Evolutionary conservation across 1,139 yeast genomes (phyloP), one percentile per base, ranked within the genome.

Genomic region (Sugiyamaella castrensis): DNA sequence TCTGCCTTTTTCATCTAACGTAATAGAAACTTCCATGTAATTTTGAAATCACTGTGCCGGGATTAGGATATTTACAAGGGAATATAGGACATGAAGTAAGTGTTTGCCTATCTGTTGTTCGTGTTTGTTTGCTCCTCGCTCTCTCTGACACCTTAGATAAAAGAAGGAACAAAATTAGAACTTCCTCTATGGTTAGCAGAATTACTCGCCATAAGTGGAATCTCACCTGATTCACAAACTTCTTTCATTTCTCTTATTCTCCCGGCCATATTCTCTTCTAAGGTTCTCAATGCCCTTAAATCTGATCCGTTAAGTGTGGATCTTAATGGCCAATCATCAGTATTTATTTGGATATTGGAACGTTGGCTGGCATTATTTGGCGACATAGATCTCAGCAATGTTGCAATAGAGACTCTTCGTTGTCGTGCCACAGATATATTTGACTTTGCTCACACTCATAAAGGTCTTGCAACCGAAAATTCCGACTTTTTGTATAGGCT

Each of bases 171-270:
- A 1, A 82, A 82, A 60, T 64, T 88, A 4, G 94, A 87, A 52
- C 72, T 92, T 37, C 98, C 98, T 1, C 67, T 89, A 31, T 92
- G 98, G 98, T 69, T 92, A 41, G 95, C 96, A 0, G 83, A 82
- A 55, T 77, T 86, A 4, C 69, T 92, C 37, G 96, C 95, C 5
- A 65, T 59, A 8, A 61, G 58, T 34, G 65, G 63, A 8, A 59
- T 63, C 13, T 60, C 67, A 10, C 65, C 65, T 8, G 68, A 66
- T 19, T 70, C 71, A 9, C 68, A 75, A 8, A 71, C 72, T 10
- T 79, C 87, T n/a, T 84, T 88, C 58, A 71, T 89, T 3, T 82
- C 82, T 43, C 70, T 89, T 43, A 66, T 80, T 24, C 80, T 79
- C 43, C 96, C 97, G 0, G 85, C 81, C 2, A 79, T 81, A 48